These are phyloP conservation scores for Boletus subcaerulescens DNA, from an alignment of 768 basidiomycete species.

Conservation along the genomic window DNA sequence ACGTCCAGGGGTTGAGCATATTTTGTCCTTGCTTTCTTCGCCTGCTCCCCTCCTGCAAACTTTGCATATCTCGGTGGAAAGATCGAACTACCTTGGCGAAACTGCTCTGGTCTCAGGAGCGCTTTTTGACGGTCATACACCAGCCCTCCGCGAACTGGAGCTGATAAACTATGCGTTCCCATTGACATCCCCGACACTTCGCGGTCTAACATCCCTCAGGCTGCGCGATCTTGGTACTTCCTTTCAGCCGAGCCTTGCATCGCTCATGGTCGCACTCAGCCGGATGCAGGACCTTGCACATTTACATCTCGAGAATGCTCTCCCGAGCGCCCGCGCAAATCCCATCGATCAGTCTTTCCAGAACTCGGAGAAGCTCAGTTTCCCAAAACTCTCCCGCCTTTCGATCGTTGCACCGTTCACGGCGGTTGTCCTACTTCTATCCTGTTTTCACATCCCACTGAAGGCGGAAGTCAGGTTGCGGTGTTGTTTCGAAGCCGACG, in stretches of 20 bases:
- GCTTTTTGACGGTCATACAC: conserved; percentile 33
- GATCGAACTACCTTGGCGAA: conserved; percentile 15
- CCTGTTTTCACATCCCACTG: conserved; percentile 8
- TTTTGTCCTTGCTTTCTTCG: conserved; percentile 24
- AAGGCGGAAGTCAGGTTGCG: conserved; percentile 17
- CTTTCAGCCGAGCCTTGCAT: conserved; percentile 29
- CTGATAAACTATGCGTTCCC: conserved; percentile 34
- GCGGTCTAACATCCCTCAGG: conserved; percentile 37
- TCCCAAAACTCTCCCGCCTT: conserved; percentile 13
- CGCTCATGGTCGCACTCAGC: conserved; percentile 34
- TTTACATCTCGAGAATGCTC: conserved; percentile 36
- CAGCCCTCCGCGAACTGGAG: conserved; percentile 36
- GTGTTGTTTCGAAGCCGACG: conserved; percentile 7
- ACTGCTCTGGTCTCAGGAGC: conserved; percentile 23
- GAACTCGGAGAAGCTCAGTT: not conserved
- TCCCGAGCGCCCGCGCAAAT: conserved; percentile 22
- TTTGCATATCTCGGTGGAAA: conserved; percentile 24
- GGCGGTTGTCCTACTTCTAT: conserved; percentile 12
- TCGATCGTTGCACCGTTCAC: conserved; percentile 20
- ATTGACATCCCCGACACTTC: conserved; percentile 37
- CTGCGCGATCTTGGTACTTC: conserved; percentile 28
- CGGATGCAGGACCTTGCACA: conserved; percentile 34
- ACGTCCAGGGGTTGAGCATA: conserved; percentile 18
- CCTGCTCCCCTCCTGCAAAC: conserved; percentile 34
- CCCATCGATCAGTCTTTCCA: not conserved